Evolutionary conservation across 345 rosid genomes (phyloP), one percentile per base, ranked within the genome.

Genomic region (Moringa oleifera): DNA sequence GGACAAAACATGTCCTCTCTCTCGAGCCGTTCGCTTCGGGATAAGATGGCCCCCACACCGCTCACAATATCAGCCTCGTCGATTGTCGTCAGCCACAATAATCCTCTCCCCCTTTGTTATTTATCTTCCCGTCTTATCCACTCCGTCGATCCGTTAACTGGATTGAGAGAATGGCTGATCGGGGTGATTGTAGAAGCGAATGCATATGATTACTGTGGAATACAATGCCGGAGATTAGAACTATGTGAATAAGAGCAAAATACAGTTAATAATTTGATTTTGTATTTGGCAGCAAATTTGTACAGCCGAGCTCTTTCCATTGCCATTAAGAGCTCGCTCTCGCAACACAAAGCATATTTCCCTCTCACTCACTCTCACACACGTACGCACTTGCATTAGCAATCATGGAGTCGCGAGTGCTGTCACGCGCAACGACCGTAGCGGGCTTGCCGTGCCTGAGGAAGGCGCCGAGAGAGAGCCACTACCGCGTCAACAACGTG

Each of bases 331-430:
- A 67, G 66, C 76, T 59, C 72, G 45, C 61, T 61, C 62, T 31
- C 1, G 55, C 59, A 37, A 21, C 57, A 20, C 0, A 17, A 28
- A 52, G 5, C 55, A 51, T 71, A 61, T 66, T 62, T 78, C 64
- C 46, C 33, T n/a, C 50, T 53, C 58, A 17, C 61, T 51, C 15
- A 24, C 61, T 49, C 60, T 54, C 66, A 50, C 67, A 18, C 55
- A 51, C 65, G 33, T 8, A n/a, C n/a, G n/a, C n/a, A n/a, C 33
- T 2, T 28, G 23, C 18, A 9, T 4, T 25, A 51, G 23, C 75
- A 55, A 73, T 20, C 50, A 88, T 92, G 96, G 98, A 92, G 73
- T 89, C 95, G 73, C 87, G 93, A 80, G 81, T 87, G 65, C 65
- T 92, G 37, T 77, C 93, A 63, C 88, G 85, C 80, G 80, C 91